These are phyloP conservation scores for Silybum marianum DNA, from an alignment of 129 eudicot species.

Conservation along the genomic window DNA sequence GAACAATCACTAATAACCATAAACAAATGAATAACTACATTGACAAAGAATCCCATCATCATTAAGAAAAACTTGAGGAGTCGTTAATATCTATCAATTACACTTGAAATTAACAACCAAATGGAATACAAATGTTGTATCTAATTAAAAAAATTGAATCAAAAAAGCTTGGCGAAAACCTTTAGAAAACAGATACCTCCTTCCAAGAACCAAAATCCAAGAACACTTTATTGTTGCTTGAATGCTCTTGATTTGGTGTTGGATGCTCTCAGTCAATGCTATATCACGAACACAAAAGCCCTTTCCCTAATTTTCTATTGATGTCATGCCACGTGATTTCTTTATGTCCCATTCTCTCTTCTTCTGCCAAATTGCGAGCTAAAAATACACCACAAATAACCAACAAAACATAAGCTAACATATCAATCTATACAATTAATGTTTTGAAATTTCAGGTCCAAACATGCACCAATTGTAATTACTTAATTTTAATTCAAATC, in stretches of 20 bases:
- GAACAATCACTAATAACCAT: neutral
- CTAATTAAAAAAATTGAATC: neutral
- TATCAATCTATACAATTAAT: neutral
- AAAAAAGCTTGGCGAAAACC: neutral
- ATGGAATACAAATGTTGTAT: neutral
- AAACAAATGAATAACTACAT: neutral
- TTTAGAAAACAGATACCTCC: no score
- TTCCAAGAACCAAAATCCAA: no score
- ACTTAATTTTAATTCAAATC: neutral
- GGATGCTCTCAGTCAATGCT: no score
- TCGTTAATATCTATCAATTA: no score
- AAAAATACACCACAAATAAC: neutral
- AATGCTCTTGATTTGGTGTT: no score
- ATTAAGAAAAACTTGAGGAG: no score
- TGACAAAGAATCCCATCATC: no score
- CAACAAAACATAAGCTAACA: neutral
- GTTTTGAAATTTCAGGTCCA: neutral
- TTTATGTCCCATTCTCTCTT: constrained; percentile 82
- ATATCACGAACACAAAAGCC: no score
- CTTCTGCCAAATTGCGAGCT: constrained; percentile 94
- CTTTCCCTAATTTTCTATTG: no score
- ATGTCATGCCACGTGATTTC: constrained; percentile 87
- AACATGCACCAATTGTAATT: constrained; percentile 1
- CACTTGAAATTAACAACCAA: no score
- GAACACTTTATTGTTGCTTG: no score